phyloP scores from a whole-genome alignment of 1,284 basidiomycete species.

The Sanghuangporus weigelae region DNA sequence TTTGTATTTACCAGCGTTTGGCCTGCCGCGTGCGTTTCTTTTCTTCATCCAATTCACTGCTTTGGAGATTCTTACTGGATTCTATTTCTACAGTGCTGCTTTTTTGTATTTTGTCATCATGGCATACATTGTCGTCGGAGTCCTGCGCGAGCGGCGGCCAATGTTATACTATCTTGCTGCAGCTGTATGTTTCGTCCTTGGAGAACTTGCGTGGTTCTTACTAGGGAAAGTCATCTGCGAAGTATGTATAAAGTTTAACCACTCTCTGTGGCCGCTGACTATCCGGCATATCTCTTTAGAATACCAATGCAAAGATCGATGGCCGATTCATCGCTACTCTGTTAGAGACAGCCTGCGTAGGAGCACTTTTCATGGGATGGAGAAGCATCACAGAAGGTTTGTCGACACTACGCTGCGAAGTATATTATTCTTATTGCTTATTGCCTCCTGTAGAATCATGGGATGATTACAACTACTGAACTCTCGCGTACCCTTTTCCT shows the following conservation, averaged over 20 bases:
- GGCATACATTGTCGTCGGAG: slow-evolving; percentile 66
- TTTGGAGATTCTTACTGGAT: neutral
- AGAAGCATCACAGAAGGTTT: slow-evolving; percentile 78
- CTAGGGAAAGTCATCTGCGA: slow-evolving; percentile 71
- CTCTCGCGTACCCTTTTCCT: neutral
- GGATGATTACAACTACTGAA: slow-evolving; percentile 14
- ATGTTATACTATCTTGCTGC: slow-evolving; percentile 65
- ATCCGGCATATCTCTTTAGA: slow-evolving; percentile 30
- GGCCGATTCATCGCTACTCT: slow-evolving; percentile 78
- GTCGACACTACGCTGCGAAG: slow-evolving; percentile 23
- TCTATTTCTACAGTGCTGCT: slow-evolving; percentile 37
- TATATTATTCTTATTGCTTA: neutral
- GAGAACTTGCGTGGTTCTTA: slow-evolving; percentile 76
- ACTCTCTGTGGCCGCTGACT: slow-evolving; percentile 1
- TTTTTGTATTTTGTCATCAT: slow-evolving; percentile 66
- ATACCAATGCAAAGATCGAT: slow-evolving; percentile 63
- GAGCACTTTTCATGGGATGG: slow-evolving; percentile 74
- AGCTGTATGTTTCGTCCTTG: slow-evolving; percentile 63
- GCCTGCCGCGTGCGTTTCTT: slow-evolving; percentile 64
- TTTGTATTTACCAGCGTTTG: slow-evolving; percentile 80
- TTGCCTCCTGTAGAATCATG: slow-evolving; percentile 8
- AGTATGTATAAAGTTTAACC: slow-evolving; percentile 37
- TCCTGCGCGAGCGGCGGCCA: slow-evolving; percentile 69
- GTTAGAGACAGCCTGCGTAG: slow-evolving; percentile 67
- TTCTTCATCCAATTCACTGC: neutral